Evolutionary conservation across 2,329 filamentous ascomycete species (phyloP), one percentile per base, ranked within the genome.

Genomic region (Teratosphaeria epicoccoides): DNA sequence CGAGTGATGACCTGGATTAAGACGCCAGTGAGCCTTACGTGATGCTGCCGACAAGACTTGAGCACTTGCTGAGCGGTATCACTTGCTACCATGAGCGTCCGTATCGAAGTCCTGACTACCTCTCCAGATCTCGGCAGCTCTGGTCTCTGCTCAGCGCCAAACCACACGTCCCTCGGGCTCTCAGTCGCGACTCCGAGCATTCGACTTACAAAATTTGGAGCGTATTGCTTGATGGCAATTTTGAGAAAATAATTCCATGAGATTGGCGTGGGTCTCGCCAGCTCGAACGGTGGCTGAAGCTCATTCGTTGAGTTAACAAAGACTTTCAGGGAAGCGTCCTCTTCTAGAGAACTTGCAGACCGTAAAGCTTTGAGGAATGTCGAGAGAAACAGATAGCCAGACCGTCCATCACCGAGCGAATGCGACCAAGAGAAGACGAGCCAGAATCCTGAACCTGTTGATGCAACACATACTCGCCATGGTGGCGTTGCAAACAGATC

Each of bases 371-470:
- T 22, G 10, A 73, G 58, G 46, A 76, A 70, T 0, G 69, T 65
- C 3, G 58, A 61, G 51, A 76, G 73, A 51, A 77, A 75, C 4
- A 68, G 58, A 0, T 67, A 49, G 5, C 71, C 73, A 0, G 68
- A 69, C 33, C 65, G 66, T 0, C 73, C 75, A 54, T 77, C 74
- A 6, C 69, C 70, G 3, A 73, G 61, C 1, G 64, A 60, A 59
- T 77, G 74, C 0, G 72, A 75, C 57, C 63, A 75, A 0, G 65
- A 60, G 49, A 74, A 76, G 0, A 66, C 62, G 6, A 74, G 40
- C 6, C 51, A 48, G 9, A 61, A 57, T 12, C n/a, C 11, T 29
- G 33, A 3, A 20, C n/a, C n/a, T 20, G 49, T 20, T 9, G 66
- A 66, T 4, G 68, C 51, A 5, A 74, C 62, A 26, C 69, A 59